Evolutionary conservation across 441 rosid species (phyloP).

Genomic region (Euphorbia corollata): DNA sequence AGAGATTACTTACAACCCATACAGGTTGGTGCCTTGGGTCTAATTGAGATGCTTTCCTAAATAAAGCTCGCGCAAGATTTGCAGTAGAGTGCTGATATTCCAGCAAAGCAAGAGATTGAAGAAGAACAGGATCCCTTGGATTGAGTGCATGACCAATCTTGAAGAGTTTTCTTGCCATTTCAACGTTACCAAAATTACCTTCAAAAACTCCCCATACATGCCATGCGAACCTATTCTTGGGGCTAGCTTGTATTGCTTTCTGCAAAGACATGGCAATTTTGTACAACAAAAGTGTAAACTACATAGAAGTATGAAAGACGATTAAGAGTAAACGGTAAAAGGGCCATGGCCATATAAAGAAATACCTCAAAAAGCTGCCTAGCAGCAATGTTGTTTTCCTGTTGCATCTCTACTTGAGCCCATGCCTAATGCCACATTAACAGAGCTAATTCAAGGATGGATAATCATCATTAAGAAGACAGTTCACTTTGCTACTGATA

Average conservation of each 20-base stretch:
- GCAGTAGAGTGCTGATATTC: slow-evolving; percentile 80
- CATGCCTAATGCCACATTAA: slow-evolving; percentile 54
- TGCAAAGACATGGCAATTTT: slow-evolving; percentile 21
- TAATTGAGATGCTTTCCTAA: slow-evolving; percentile 72
- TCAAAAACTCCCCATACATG: slow-evolving; percentile 95
- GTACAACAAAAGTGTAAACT: not conserved
- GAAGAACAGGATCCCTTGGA: slow-evolving; percentile 90
- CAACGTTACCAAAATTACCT: slow-evolving; percentile 55
- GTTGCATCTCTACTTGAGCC: slow-evolving; percentile 89
- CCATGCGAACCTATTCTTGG: slow-evolving; percentile 93
- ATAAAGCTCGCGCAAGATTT: slow-evolving; percentile 59
- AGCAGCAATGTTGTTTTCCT: slow-evolving; percentile 64
- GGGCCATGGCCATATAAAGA: slow-evolving; percentile 9
- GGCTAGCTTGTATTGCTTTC: slow-evolving; percentile 94
- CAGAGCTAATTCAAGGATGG: slow-evolving; percentile 17
- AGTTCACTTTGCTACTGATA: too few species aligned
- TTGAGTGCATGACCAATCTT: slow-evolving; percentile 83
- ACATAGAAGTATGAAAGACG: not conserved
- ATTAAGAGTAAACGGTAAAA: not conserved
- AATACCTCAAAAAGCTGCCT: slow-evolving; percentile 77
- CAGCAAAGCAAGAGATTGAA: slow-evolving; percentile 81
- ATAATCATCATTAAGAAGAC: not conserved
- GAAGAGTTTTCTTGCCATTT: slow-evolving; percentile 70
- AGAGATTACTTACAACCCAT: slow-evolving; percentile 68
- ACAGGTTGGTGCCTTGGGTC: slow-evolving; percentile 87